Base-by-base conservation (phyloP, 23 red algal genomes). In the Gracilariopsis chorda region DNA sequence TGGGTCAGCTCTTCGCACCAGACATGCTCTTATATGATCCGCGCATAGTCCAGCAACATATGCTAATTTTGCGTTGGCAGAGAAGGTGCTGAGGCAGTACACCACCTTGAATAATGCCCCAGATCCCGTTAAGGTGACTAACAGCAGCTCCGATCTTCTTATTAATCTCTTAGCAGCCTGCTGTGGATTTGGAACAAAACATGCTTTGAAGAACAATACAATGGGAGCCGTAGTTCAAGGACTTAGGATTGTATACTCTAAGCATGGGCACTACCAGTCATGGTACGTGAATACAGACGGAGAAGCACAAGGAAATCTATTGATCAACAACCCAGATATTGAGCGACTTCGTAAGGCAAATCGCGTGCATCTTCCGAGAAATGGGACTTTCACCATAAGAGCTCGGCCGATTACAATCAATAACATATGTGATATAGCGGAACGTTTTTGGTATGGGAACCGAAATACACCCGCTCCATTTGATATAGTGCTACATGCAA, bases 111-210 rank as follows among this genome's bases (percentile, higher is more conserved):
- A 61, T 7, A 21, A 12, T 61, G 20, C 7, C 30, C 56, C 60
- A 65, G 51, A 84, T 37, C 80, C 51, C 21, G 48, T 43, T 1
- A 12, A 63, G 7, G 83, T 87, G 23, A 59, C 62, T 13, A 45
- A 25, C 43, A 30, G 30, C 24, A 36, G n/a, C 28, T 87, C 83
- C 0, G 48, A 74, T 44, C 59, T 87, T 27, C 17, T 87, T 25
- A 35, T 74, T 21, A 87, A 87, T 87, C 9, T 86, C 10, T n/a
- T 86, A 12, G 56, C 56, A 45, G 82, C 68, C 27, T 86, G 70
- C 60, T 68, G 82, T 69, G 45, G 60, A 51, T 68, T 86, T 33
- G 58, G 60, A 48, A 73, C 3, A 14, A 23, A 53, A 28, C 35
- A 49, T 60, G 58, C 82, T 53, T 40, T 86, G 4, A 68, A 63